Evolutionary conservation across 2,329 filamentous ascomycete species (phyloP).

Genomic region (Dothidotthia symphoricarpi): DNA sequence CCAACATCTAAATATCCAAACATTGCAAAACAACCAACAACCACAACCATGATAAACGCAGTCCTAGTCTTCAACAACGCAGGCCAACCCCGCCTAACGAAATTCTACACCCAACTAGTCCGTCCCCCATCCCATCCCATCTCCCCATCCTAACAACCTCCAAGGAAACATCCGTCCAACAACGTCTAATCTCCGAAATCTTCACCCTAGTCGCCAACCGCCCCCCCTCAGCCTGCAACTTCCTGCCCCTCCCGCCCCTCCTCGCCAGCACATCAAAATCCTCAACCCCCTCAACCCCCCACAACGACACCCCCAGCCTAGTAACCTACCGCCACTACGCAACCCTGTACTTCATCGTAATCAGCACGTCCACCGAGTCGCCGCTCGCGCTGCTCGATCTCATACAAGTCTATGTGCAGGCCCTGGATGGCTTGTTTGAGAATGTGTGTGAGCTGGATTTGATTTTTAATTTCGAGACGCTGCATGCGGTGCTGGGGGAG

Average conservation of each 20-base stretch:
- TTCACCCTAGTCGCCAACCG: conserved; percentile 93
- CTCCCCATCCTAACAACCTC: neutral
- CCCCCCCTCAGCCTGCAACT: conserved; percentile 91
- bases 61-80: conserved; percentile 99
- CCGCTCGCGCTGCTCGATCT: conserved; percentile 92
- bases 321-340: conserved; percentile 98
- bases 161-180: conserved; percentile 94
- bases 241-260: conserved; percentile 75
- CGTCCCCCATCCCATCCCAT: conserved; percentile 16
- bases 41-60: conserved; percentile 82
- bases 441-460: conserved; percentile 98
- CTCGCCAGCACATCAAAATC: conserved; percentile 52
- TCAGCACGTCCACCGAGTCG: conserved; percentile 93
- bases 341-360: conserved; percentile 97
- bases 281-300: conserved; percentile 53
- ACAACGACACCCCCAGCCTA: conserved; percentile 88
- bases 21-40: neutral
- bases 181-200: conserved; percentile 94
- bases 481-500: conserved; percentile 86
- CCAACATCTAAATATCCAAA: no score
- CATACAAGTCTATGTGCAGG: conserved; percentile 97
- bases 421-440: conserved; percentile 91
- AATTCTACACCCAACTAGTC: conserved; percentile 97
- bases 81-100: conserved; percentile 92
- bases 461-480: conserved; percentile 98